These are phyloP conservation scores for Populus nigra DNA, from an alignment of 345 rosid genomes.

Conservation along the genomic window DNA sequence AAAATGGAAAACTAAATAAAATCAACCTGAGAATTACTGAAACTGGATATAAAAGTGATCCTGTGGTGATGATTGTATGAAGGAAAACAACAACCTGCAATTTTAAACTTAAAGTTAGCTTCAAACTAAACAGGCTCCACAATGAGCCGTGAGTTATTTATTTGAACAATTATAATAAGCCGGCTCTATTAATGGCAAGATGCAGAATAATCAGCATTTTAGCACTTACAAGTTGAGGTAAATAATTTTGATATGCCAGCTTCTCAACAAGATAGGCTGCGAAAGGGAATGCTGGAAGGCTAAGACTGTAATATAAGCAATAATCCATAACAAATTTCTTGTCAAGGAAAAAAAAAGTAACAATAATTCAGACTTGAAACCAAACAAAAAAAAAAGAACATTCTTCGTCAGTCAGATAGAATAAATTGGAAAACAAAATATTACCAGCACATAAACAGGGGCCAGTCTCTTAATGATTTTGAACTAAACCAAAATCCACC, in stretches of 20 bases:
- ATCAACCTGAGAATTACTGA: constrained; percentile 77
- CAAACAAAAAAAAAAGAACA: background rate
- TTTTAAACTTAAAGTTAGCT: constrained; percentile 17
- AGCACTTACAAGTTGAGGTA: constrained; percentile 65
- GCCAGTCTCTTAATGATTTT: constrained; percentile 88
- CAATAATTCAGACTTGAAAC: background rate
- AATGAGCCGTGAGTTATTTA: background rate
- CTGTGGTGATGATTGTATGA: constrained; percentile 67
- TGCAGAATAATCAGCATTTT: background rate
- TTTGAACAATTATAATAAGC: background rate
- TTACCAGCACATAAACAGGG: constrained; percentile 97
- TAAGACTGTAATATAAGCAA: constrained; percentile 55
- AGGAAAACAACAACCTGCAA: constrained; percentile 60
- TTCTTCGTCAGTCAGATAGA: constrained; percentile 2
- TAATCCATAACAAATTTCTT: background rate
- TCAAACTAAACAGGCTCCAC: background rate
- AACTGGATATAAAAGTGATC: constrained; percentile 73
- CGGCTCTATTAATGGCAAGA: background rate
- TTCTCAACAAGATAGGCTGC: constrained; percentile 79
- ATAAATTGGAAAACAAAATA: background rate
- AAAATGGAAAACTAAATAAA: background rate
- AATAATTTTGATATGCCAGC: constrained; percentile 51
- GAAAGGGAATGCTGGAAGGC: constrained; percentile 76
- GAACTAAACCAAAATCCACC: constrained; percentile 96
- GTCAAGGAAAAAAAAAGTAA: background rate